Base-by-base conservation (phyloP, 139 green algal species). In the Closterium sp. region DNA sequence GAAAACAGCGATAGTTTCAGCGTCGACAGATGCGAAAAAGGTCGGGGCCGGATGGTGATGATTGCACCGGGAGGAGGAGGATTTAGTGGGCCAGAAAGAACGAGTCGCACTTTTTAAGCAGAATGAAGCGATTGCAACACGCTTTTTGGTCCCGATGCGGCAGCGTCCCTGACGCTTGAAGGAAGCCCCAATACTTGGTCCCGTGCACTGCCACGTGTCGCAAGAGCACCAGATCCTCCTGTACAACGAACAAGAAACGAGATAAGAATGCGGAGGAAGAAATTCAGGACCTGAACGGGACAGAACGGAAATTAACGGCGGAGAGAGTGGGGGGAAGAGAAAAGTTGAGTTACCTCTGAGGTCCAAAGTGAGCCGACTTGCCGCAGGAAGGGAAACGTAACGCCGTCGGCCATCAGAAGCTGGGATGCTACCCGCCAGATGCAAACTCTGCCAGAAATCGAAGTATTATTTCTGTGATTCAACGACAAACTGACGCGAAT, bases 171-270 rank as follows among this genome's bases (percentile, higher is more conserved):
- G 84, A 87, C n/a, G 84, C 28, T 31, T 87, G 84, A 31, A 87
- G 84, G 27, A 32, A 87, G 22, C 84, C 84, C 84, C 84, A 87
- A 24, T 87, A 31, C 84, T 87, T 87, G 84, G 84, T 87, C n/a
- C 84, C 84, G 27, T 87, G 28, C 84, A 32, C 28, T 13, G 84
- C 84, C 84, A 87, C 84, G 84, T 87, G 84, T 13, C 84, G 84
- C 27, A 87, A 31, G n/a, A 87, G 84, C 84, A 87, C n/a, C 84
- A 87, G n/a, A 31, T 87, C 84, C 84, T 87, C 84, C 84, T 87
- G 84, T 24, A 24, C 84, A 4, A 34, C n/a, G 5, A 31, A 34
- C n/a, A 87, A 9, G 24, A 28, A 29, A 27, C 73, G n/a, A 86
- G 73, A 45, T 11, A 45, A 4, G 38, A 45, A 73, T 6, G 50